phyloP scores from a whole-genome alignment of 2,329 filamentous ascomycete genomes.

The Botrytis paeoniae region DNA sequence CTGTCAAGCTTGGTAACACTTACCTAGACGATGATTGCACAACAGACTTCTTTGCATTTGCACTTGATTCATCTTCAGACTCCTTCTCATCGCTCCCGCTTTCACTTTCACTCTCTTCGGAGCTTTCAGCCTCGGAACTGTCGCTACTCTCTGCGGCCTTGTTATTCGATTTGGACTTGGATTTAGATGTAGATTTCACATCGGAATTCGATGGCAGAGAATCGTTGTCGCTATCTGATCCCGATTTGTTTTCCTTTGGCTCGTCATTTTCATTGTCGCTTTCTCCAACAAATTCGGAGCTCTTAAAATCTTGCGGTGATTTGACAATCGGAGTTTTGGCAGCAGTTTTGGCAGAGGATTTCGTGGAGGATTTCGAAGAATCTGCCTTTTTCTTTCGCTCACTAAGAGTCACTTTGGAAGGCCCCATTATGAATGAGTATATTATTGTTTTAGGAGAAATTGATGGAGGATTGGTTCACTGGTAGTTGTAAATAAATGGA shows the following conservation, averaged over 20 bases:
- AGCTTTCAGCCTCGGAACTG: conserved; percentile 32
- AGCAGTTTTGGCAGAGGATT: conserved; percentile 10
- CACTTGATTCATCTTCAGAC: conserved; percentile 12
- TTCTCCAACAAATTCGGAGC: conserved; percentile 33
- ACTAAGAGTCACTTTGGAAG: conserved; percentile 26
- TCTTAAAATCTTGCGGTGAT: conserved; percentile 26
- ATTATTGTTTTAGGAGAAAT: neutral
- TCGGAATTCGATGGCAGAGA: conserved; percentile 25
- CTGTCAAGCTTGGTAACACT: neutral
- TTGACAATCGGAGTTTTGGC: conserved; percentile 8
- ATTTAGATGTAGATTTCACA: conserved; percentile 2
- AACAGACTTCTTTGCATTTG: conserved; percentile 1
- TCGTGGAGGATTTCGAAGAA: conserved; percentile 21
- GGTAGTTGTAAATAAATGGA: neutral
- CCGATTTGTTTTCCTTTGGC: conserved; percentile 21
- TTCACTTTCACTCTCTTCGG: conserved; percentile 29
- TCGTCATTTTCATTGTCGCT: conserved; percentile 34
- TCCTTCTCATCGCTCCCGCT: conserved; percentile 35
- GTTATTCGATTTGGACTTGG: conserved; percentile 28
- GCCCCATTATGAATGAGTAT: conserved; percentile 20
- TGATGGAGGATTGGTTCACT: conserved; percentile 9
- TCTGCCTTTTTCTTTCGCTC: conserved; percentile 26
- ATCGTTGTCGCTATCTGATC: conserved; percentile 29
- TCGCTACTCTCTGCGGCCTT: conserved; percentile 25
- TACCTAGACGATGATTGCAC: conserved; percentile 19